A percentile compares a stretch with the other conserved stretches of the same genome.
phyloP scores from a whole-genome alignment of 23 red algal species.

The Cyanidium caldarium region DNA sequence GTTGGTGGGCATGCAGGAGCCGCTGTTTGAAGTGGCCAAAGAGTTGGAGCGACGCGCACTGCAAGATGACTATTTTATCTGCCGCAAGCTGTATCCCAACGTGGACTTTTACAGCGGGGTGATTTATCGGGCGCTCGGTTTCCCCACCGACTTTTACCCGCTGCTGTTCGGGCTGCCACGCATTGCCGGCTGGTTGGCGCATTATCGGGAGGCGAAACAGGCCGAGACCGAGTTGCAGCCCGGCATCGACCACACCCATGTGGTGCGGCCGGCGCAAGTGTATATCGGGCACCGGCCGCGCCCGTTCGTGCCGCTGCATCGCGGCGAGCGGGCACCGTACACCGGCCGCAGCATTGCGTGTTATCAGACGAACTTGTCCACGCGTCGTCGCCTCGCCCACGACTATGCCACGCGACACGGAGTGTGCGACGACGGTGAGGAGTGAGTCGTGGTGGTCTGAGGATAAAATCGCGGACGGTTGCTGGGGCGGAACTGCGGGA shows the following conservation, averaged over 20 bases:
- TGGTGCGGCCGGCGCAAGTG: slow-evolving; percentile 11
- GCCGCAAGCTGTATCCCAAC: slow-evolving; percentile 79
- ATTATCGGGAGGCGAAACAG: slow-evolving; percentile 43
- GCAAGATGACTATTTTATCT: slow-evolving; percentile 72
- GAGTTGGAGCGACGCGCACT: slow-evolving; percentile 65
- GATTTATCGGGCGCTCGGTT: slow-evolving; percentile 79
- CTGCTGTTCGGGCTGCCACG: slow-evolving; percentile 69
- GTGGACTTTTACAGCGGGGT: slow-evolving; percentile 97
- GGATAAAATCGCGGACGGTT: too few relatives aligned
- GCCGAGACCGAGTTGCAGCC: slow-evolving; percentile 4
- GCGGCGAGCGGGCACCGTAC: slow-evolving; percentile 2
- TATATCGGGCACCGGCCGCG: neutral
- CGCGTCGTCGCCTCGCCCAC: neutral
- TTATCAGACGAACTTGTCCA: neutral
- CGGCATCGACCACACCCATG: slow-evolving; percentile 11
- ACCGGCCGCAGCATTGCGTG: neutral
- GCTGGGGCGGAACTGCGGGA: too few relatives aligned
- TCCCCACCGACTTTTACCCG: slow-evolving; percentile 57
- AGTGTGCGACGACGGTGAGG: too few relatives aligned
- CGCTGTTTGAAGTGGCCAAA: slow-evolving; percentile 51
- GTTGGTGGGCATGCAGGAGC: slow-evolving; percentile 20
- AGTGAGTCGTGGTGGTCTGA: too few relatives aligned
- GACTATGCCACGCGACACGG: too few relatives aligned
- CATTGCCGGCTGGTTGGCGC: slow-evolving; percentile 71
- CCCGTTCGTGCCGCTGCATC: neutral